Evolutionary conservation across 108 stramenopile genomes (phyloP).

Genomic region (Craspedostauros australis): DNA sequence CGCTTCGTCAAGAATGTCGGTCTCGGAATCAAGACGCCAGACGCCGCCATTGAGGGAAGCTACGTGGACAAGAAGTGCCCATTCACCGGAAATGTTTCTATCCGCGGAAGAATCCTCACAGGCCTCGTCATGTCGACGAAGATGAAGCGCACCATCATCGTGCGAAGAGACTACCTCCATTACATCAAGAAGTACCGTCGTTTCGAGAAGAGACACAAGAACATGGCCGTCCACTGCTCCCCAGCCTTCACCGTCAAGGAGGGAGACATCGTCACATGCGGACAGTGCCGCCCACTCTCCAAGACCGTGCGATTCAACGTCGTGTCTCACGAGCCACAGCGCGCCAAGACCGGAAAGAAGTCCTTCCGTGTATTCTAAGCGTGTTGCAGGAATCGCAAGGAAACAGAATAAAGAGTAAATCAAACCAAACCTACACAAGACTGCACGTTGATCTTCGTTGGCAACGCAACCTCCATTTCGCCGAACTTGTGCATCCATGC

Average conservation of each 20-base stretch:
- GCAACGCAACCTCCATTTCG: no score
- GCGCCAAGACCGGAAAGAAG: slow-evolving; percentile 77
- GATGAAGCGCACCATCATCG: slow-evolving; percentile 99
- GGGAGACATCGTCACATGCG: slow-evolving; percentile 98
- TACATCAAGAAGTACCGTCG: slow-evolving; percentile 99
- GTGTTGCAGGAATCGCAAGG: no score
- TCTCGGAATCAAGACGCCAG: slow-evolving; percentile 99
- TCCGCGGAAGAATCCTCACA: slow-evolving; percentile 97
- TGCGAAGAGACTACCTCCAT: slow-evolving; percentile 99
- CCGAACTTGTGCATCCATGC: no score
- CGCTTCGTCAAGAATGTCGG: slow-evolving; percentile 94
- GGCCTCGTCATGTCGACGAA: slow-evolving; percentile 98
- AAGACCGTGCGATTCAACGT: slow-evolving; percentile 99
- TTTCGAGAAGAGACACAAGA: slow-evolving; percentile 99
- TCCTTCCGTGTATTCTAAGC: slow-evolving; percentile 87
- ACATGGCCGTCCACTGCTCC: slow-evolving; percentile 96
- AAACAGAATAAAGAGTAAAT: no score
- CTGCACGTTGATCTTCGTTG: no score
- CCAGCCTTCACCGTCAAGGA: slow-evolving; percentile 98
- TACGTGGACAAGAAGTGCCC: slow-evolving; percentile 99
- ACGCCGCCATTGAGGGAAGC: slow-evolving; percentile 89
- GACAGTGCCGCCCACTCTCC: slow-evolving; percentile 99
- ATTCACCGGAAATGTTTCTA: slow-evolving; percentile 98
- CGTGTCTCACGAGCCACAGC: slow-evolving; percentile 74
- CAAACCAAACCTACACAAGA: no score